Base-by-base conservation (phyloP, 805 yeast genomes). In the Cyberlindnera petersonii region DNA sequence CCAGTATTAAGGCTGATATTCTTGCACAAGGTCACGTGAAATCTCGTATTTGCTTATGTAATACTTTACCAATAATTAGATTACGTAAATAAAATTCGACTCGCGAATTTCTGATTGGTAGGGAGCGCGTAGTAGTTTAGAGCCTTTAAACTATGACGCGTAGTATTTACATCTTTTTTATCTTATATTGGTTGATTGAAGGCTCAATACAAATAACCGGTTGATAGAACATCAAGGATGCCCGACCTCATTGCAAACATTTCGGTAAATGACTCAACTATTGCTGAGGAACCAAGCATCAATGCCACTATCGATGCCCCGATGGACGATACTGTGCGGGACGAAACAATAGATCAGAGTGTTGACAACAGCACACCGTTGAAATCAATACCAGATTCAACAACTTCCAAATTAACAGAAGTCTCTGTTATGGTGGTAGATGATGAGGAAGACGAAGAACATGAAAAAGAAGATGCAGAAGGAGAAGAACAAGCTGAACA, bases 401-500 rank as follows among this genome's bases (percentile, higher is more conserved):
- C n/a, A n/a, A n/a, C n/a, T n/a, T n/a, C n/a, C n/a, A n/a, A n/a
- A n/a, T n/a, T n/a, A n/a, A n/a, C n/a, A n/a, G n/a, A n/a, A n/a
- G n/a, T n/a, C n/a, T n/a, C n/a, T n/a, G n/a, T n/a, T n/a, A n/a
- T n/a, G n/a, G n/a, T 24, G 13, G 42, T 16, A 3, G 45, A 48
- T 3, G 27, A 22, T 10, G 40, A 34, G 9, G 40, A 31, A 2
- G 48, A 37, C 2, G 46, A 41, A 2, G 49, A 47, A 10, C 53
- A 38, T 6, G 52, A 44, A 17, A 59, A 52, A 6, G 56, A n/a
- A n/a, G 40, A 34, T 10, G 40, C 29, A 2, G 48, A 37, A 3
- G 46, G 40, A 2, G 49, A 47, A 10, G 54, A 38, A 7, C 51
- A 44, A 17, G 59, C 51, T 6, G 56, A 52, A 3, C 63, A 57